These are phyloP conservation scores for Citrus glauca DNA, from an alignment of 345 rosid genomes.

Conservation along the genomic window DNA sequence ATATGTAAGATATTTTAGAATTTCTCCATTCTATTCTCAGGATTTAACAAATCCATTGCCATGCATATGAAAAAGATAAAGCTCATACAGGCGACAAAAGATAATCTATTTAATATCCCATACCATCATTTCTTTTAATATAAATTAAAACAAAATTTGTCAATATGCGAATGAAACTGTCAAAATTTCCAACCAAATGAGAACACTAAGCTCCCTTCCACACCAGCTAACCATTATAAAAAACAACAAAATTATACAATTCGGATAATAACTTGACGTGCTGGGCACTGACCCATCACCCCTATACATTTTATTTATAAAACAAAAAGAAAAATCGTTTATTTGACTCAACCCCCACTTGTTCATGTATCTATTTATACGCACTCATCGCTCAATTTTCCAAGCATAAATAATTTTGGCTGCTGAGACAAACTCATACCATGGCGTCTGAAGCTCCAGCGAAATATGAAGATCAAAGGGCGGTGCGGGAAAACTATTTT, in stretches of 20 bases:
- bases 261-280: background rate
- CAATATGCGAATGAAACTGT: background rate
- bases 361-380: background rate
- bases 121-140: background rate
- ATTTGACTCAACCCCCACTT: background rate
- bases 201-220: background rate
- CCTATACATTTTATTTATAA: too few relatives aligned
- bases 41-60: too few relatives aligned
- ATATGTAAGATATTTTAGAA: too few relatives aligned
- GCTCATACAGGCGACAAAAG: too few relatives aligned
- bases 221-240: background rate
- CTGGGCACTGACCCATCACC: background rate
- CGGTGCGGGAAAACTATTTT: conserved; percentile 11
- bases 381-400: background rate
- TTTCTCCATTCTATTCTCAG: too few relatives aligned
- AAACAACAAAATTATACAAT: background rate
- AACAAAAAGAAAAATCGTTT: too few relatives aligned
- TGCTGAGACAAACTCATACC: background rate
- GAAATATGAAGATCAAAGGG: conserved; percentile 11
- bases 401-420: background rate
- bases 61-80: too few relatives aligned
- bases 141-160: background rate
- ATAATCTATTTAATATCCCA: too few relatives aligned
- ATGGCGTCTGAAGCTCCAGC: conserved; percentile 18
- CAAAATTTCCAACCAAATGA: background rate